Base-by-base conservation (phyloP, 1,139 yeast species). In the Hyphopichia burtonii region DNA sequence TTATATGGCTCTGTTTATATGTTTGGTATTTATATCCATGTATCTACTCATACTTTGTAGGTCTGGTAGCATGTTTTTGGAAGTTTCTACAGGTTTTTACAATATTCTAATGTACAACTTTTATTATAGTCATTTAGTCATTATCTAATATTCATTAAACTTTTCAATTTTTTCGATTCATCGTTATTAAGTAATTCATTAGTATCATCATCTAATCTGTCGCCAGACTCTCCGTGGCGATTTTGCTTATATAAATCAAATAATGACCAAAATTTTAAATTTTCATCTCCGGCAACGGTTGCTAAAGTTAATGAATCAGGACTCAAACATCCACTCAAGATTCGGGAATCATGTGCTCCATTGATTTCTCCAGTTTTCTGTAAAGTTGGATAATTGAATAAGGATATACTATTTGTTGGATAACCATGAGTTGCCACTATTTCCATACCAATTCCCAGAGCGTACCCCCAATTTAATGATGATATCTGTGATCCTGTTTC, bases 241-340 rank as follows among this genome's bases (percentile, higher is more conserved):
- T 61, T 59, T 41, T 65, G 59, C 44, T 74, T 74, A 50, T 66
- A 65, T 43, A 68, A 55, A 54, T 91, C 97, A 64, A 90, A 93
- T 23, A 94, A 75, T 52, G 88, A 85, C 94, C 96, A 94, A 67
- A 94, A 93, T 68, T 93, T 93, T 56, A 94, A 76, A 63, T 91
- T 93, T 63, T 94, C 99, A 65, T 94, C 99, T 5, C 96, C 95
- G 1, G 98, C 96, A 41, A 93, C 90, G 0, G 99, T 93, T 1
- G 97, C 99, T 45, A 91, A 67, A 0, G 95, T 88, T 42, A 87
- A 79, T 20, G 86, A 87, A 61, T 93, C 98, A 7, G 98, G 98
- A 37, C 96, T 87, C 43, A 93, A 62, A 41, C 91, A 83, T 23
- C 96, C 87, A 51, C 80, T 81, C 45, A 94, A 74, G 25, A 94